Evolutionary conservation across 495 filamentous ascomycete genomes (phyloP), one percentile per base, ranked within the genome.

Genomic region (Rostrohypoxylon terebratum): DNA sequence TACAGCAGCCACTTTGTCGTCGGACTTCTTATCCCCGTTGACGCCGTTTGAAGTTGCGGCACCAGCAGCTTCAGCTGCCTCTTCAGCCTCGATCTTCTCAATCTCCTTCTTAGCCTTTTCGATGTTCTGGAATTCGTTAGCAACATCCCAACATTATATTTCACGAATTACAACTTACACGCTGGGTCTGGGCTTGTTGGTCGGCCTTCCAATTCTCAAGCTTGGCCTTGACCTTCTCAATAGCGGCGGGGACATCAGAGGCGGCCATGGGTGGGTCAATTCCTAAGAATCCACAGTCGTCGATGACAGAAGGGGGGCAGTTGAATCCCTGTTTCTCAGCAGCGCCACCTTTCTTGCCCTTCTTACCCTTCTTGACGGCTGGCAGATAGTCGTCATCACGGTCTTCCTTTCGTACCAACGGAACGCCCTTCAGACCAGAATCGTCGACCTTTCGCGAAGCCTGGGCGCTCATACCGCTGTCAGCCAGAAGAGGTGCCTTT

Each of bases 151-250:
- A 4, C 66, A 44, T 5, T 3, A 28, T 16, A 47, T 18, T 1
- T 51, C 18, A 20, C 34, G 34, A 50, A 53, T 38, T 2, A 16
- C 11, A 75, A 84, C 88, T 81, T 81, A 98, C 96, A 87, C 93
- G 91, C 68, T 92, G 89, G n/a, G 96, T 99, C 85, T 97, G 93
- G 63, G 87, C 85, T 38, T 92, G 88, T 83, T 98, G 95, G 81
- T 96, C 91, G 44, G 89, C 85, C 86, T 97, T 97, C 93, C 95
- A 99, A 73, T 91, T 87, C n/a, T 89, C 90, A 42, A 97, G 84
- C 86, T 98, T 98, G 66, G 87, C 92, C 78, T 93, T 93, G 73
- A 98, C 86, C 85, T 97, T 95, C 87, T 97, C 94, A 11, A 92
- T 80, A 2, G 87, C 87, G 47, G 83, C 84, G 8, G 94, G 89